Evolutionary conservation across 306 rosid genomes (phyloP).

Genomic region (Glycyrrhiza uralensis): DNA sequence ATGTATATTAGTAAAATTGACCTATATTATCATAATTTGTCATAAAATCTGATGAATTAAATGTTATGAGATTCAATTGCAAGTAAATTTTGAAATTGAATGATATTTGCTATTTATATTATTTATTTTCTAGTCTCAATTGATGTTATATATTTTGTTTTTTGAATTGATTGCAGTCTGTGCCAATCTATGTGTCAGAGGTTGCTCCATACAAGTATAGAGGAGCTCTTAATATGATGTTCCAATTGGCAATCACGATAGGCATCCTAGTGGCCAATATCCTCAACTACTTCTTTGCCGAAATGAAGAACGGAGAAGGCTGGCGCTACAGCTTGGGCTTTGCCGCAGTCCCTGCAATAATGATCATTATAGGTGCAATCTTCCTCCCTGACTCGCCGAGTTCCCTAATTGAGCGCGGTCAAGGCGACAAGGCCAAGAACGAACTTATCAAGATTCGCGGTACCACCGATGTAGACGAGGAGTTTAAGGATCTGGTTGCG

Average conservation of each 20-base stretch:
- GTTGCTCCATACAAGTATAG: background rate
- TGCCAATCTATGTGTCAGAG: background rate
- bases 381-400: background rate
- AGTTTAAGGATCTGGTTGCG: background rate
- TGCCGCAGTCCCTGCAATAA: background rate
- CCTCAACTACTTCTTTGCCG: background rate
- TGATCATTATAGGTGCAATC: background rate
- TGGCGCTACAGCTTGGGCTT: background rate
- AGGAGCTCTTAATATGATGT: background rate
- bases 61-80: no score
- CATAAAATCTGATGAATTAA: no score
- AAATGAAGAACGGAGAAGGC: background rate
- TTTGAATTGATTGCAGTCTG: background rate
- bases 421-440: background rate
- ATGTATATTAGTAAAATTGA: no score
- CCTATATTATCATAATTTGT: no score
- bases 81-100: no score
- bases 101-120: no score
- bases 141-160: no score
- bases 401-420: background rate
- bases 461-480: background rate
- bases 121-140: no score
- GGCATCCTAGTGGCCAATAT: background rate
- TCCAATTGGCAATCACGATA: background rate
- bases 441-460: background rate